These are phyloP conservation scores for Strobilomyces confusus DNA, from an alignment of 768 basidiomycete genomes.

Conservation along the genomic window DNA sequence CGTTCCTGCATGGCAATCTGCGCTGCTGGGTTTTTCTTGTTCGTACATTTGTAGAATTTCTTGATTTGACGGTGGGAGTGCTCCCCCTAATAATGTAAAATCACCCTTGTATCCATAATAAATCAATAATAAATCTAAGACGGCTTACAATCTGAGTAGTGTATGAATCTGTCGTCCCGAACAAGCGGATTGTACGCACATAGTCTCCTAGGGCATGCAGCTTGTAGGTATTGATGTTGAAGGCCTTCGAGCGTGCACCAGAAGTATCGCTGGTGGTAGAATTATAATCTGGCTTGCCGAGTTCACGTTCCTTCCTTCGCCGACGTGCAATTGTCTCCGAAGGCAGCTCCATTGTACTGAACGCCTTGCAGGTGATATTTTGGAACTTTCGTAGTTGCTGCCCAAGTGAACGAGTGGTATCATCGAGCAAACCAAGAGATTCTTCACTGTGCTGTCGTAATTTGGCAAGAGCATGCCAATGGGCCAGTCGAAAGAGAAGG, in stretches of 20 bases:
- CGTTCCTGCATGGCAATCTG: conserved; percentile 15
- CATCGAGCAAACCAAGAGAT: conserved; percentile 19
- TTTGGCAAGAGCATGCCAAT: conserved; percentile 37
- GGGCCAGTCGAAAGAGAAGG: conserved; percentile 22
- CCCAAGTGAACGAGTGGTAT: conserved; percentile 3
- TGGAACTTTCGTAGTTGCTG: not conserved
- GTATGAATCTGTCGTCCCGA: not conserved
- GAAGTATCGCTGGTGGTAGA: not conserved
- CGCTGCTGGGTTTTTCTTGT: conserved; percentile 12
- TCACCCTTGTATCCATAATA: no score
- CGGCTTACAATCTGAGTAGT: not conserved
- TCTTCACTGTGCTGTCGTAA: conserved; percentile 31
- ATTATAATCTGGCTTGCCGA: no score
- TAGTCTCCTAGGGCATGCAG: conserved; percentile 37
- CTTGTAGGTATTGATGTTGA: conserved; percentile 36
- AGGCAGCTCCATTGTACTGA: conserved; percentile 25
- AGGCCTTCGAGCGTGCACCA: conserved; percentile 1
- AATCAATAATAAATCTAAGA: not conserved
- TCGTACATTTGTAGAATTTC: conserved; percentile 23
- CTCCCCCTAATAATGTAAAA: conserved; percentile 27
- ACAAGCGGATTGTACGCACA: not conserved
- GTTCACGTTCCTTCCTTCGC: not conserved
- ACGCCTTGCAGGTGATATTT: conserved; percentile 21
- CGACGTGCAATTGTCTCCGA: conserved; percentile 9
- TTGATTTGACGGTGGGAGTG: conserved; percentile 32